Base-by-base conservation (phyloP, 495 filamentous ascomycete species). In the Xylaria flabelliformis region DNA sequence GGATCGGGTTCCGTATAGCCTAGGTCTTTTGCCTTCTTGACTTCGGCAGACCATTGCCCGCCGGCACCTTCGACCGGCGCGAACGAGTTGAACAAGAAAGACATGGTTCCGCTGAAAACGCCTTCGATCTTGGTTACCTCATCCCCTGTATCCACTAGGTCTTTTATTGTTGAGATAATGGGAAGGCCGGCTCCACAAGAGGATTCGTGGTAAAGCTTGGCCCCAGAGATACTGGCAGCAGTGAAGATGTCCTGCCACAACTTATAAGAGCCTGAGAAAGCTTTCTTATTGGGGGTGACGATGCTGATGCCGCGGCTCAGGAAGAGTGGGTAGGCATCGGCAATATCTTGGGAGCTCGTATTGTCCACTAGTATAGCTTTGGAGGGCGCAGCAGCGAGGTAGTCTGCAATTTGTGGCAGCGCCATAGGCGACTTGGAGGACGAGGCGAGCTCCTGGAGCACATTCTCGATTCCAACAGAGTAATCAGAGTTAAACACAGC, bases 1-100 rank as follows among this genome's bases (percentile, higher is more conserved):
- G 96, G 96, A 79, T 98, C 96, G 2, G 96, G 96, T 84, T 99
- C 96, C 15, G 96, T 99, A 83, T 94, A 99, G 21, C 97, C 96
- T n/a, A 95, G 83, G 64, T 95, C 91, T 84, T 97, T 96, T 42
- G 95, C 96, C 81, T 95, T 92, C 73, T 87, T 88, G 26, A 98
- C 96, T 72, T 95, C 94, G 55, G 89, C 91, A 56, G 93, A 95
- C 90, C 95, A 99, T 76, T 91, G 90, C 5, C 91, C 90, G 34
- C 89, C 87, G 26, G 84, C 78, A 21, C 90, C 90, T n/a, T 86
- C 85, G 2, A 90, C 88, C 0, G 93, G 94, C 50, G 93, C 92
- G 76, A 98, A 98, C 58, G 87, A 93, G 85, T 98, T 98, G 87
- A 99, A 99, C 15, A 98, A 86, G 88, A 97, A 98, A 48, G 91